Evolutionary conservation across 2,329 filamentous ascomycete species (phyloP).

Genomic region (Pseudopithomyces chartarum): DNA sequence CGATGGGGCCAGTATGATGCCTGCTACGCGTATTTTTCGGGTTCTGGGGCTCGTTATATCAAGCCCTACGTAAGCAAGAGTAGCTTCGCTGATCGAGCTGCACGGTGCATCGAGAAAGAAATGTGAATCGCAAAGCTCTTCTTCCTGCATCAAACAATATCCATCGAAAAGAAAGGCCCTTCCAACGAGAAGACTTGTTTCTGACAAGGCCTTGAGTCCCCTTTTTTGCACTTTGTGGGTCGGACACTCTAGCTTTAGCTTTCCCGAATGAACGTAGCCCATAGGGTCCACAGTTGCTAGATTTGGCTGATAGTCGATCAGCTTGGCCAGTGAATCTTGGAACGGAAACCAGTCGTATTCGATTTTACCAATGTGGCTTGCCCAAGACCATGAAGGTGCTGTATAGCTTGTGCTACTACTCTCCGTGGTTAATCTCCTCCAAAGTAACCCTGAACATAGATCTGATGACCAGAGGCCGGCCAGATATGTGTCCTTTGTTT

Average conservation of each 20-base stretch:
- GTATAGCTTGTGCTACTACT: not conserved
- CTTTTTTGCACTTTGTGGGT: not conserved
- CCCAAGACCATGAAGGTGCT: slow-evolving; percentile 3
- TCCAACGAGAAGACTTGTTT: too few relatives aligned
- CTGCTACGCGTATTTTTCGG: not conserved
- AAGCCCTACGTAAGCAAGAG: not conserved
- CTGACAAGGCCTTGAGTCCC: too few relatives aligned
- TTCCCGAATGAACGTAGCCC: not conserved
- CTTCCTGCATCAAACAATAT: not conserved
- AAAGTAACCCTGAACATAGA: not conserved
- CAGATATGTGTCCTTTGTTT: not conserved
- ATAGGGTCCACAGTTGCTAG: not conserved
- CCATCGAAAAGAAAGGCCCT: too few relatives aligned
- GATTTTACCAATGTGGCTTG: not conserved
- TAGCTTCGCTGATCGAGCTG: not conserved
- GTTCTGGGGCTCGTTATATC: not conserved
- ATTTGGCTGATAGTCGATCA: not conserved
- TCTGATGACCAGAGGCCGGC: not conserved
- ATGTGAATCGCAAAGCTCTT: not conserved
- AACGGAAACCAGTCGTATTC: not conserved
- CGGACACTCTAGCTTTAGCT: not conserved
- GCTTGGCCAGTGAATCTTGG: not conserved
- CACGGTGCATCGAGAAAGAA: not conserved
- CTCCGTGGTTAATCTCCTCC: not conserved
- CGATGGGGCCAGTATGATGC: not conserved